These are phyloP conservation scores for Yamadazyma sp. DNA, from an alignment of 1,139 yeast genomes.

Conservation along the genomic window DNA sequence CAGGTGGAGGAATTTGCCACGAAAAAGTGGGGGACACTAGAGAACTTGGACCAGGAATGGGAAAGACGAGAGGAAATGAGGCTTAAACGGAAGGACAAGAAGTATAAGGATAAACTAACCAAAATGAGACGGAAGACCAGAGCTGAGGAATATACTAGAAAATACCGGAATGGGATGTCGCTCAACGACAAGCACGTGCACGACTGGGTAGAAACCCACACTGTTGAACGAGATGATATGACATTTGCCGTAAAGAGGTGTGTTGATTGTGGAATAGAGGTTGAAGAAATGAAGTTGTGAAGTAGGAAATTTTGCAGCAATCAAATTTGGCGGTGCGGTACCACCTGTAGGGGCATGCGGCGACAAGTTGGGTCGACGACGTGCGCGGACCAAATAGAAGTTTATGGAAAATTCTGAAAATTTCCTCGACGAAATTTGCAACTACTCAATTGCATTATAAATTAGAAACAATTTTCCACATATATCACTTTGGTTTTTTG, in stretches of 20 bases:
- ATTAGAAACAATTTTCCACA: slow-evolving; percentile 5
- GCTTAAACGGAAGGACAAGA: slow-evolving; percentile 72
- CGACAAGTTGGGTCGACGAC: not conserved
- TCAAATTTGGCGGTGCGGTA: not conserved
- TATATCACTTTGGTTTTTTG: slow-evolving; percentile 4
- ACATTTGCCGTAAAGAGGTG: slow-evolving; percentile 62
- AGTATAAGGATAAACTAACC: slow-evolving; percentile 68
- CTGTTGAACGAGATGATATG: slow-evolving; percentile 36
- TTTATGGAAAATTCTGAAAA: slow-evolving; percentile 32
- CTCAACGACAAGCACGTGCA: slow-evolving; percentile 64
- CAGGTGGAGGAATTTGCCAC: slow-evolving; percentile 92
- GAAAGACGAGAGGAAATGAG: slow-evolving; percentile 74
- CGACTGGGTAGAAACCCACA: slow-evolving; percentile 68
- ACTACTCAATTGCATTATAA: slow-evolving; percentile 10
- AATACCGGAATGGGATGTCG: slow-evolving; percentile 57
- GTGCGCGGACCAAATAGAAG: slow-evolving; percentile 25
- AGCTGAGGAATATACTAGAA: slow-evolving; percentile 84
- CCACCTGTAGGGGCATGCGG: not conserved
- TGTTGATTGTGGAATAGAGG: slow-evolving; percentile 79
- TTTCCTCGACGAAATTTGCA: slow-evolving; percentile 16
- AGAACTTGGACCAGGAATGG: slow-evolving; percentile 90
- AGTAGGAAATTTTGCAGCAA: slow-evolving; percentile 6
- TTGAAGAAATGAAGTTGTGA: slow-evolving; percentile 53
- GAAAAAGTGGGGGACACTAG: slow-evolving; percentile 93
- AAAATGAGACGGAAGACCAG: slow-evolving; percentile 91